A percentile compares a stretch with the other conserved stretches of the same genome.
Evolutionary conservation across 768 basidiomycete species (phyloP).

Genomic region (Pisolithus sp.): DNA sequence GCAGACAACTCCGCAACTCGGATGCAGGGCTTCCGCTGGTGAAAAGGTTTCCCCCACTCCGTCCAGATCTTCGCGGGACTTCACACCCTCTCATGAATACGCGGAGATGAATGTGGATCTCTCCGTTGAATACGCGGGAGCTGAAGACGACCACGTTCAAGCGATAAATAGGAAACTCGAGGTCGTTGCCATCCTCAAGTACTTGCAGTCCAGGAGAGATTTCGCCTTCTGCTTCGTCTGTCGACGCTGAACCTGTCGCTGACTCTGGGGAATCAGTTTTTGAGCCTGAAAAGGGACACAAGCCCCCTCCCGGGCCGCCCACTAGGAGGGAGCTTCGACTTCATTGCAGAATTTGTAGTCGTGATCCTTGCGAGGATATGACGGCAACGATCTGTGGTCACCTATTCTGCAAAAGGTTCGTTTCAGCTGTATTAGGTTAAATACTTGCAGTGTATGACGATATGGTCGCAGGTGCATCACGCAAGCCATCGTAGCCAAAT

Average conservation of each 20-base stretch:
- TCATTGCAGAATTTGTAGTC: constrained; percentile 46
- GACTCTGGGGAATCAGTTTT: background rate
- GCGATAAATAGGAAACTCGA: constrained; percentile 24
- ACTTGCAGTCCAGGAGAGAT: constrained; percentile 9
- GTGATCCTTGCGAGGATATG: constrained; percentile 44
- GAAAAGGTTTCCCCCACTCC: background rate
- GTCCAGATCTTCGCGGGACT: background rate
- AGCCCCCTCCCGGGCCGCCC: background rate
- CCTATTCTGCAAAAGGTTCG: constrained; percentile 52
- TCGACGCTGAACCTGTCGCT: constrained; percentile 10
- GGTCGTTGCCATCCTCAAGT: constrained; percentile 14
- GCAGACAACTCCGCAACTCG: too few species aligned
- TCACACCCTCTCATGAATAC: background rate
- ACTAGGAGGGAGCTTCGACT: constrained; percentile 15
- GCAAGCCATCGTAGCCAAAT: constrained; percentile 37
- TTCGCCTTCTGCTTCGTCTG: constrained; percentile 17
- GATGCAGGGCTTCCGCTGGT: too few species aligned
- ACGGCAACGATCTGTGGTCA: constrained; percentile 61
- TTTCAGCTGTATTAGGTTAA: constrained; percentile 1
- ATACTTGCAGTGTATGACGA: background rate
- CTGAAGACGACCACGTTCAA: constrained; percentile 26
- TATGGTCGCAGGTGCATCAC: constrained; percentile 43
- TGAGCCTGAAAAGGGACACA: background rate
- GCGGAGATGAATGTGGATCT: constrained; percentile 7
- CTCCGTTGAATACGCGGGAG: constrained; percentile 25